Evolutionary conservation across 768 basidiomycete genomes (phyloP).

Genomic region (Russula olivacea): DNA sequence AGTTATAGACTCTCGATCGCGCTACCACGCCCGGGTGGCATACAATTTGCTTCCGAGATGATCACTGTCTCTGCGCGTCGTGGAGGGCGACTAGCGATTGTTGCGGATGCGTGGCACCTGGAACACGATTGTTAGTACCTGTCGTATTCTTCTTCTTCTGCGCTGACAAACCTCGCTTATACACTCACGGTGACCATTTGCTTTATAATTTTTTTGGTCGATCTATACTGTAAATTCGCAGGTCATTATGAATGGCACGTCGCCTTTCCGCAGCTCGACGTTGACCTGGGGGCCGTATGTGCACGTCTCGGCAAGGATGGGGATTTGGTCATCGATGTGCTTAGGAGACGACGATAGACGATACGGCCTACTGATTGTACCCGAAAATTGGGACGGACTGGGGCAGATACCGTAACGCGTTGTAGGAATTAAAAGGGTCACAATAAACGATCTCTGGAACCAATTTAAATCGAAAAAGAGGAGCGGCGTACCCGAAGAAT

Average conservation of each 20-base stretch:
- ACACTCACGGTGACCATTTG: no score
- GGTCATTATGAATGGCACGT: slow-evolving; percentile 22
- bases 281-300: slow-evolving; percentile 3
- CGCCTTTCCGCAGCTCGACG: slow-evolving; percentile 1
- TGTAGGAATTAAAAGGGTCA: no score
- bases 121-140: slow-evolving; percentile 15
- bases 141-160: no score
- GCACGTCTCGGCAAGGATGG: slow-evolving; percentile 12
- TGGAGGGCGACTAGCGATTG: slow-evolving; percentile 10
- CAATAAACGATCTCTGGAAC: no score
- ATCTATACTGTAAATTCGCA: not conserved
- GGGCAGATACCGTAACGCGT: no score
- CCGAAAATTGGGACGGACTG: no score
- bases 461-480: no score
- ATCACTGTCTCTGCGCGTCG: slow-evolving; percentile 15
- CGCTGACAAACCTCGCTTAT: not conserved
- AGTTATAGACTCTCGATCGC: slow-evolving; percentile 5
- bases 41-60: slow-evolving; percentile 15
- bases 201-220: not conserved
- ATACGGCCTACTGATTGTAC: not conserved
- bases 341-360: slow-evolving; percentile 2
- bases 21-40: slow-evolving; percentile 17
- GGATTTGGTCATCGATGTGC: slow-evolving; percentile 6
- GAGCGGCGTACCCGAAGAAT: no score
- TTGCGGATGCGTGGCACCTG: slow-evolving; percentile 22